phyloP scores from a whole-genome alignment of 208 protist species.

The Crithidia bombi region DNA sequence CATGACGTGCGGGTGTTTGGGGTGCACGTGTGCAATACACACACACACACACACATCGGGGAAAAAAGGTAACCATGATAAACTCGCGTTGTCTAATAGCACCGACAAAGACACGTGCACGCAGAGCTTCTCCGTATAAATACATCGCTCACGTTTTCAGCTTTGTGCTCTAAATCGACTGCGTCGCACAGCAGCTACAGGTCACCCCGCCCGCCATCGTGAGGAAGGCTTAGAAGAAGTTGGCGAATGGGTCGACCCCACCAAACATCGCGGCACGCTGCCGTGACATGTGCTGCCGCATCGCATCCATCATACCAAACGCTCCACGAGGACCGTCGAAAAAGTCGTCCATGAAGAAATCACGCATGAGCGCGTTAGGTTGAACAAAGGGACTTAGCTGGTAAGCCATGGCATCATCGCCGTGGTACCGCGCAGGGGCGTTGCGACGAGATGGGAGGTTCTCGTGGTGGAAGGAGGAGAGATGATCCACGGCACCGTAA shows the following conservation, averaged over 20 bases:
- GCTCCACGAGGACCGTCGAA: slow-evolving; percentile 21
- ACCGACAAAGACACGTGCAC: no score
- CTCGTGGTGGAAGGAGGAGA: not conserved
- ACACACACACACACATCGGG: no score
- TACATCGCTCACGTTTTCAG: no score
- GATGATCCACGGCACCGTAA: not conserved
- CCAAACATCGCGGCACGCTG: slow-evolving; percentile 36
- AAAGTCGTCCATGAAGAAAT: slow-evolving; percentile 27
- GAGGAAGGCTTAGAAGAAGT: slow-evolving; percentile 26
- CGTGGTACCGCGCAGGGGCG: not conserved
- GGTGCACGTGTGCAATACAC: no score
- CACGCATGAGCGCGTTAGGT: slow-evolving; percentile 3
- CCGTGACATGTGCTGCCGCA: slow-evolving; percentile 30
- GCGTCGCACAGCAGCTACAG: not conserved
- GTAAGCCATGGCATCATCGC: not conserved
- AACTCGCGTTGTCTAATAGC: no score
- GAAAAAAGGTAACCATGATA: no score
- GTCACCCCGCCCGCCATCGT: no score
- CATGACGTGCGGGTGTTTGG: no score
- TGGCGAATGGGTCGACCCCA: slow-evolving; percentile 29
- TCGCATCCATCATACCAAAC: slow-evolving; percentile 37
- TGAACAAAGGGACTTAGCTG: slow-evolving; percentile 13
- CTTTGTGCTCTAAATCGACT: no score
- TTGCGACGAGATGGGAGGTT: not conserved
- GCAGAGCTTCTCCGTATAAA: no score